phyloP scores from a whole-genome alignment of 805 yeast genomes.

The Starmerella bombicola region DNA sequence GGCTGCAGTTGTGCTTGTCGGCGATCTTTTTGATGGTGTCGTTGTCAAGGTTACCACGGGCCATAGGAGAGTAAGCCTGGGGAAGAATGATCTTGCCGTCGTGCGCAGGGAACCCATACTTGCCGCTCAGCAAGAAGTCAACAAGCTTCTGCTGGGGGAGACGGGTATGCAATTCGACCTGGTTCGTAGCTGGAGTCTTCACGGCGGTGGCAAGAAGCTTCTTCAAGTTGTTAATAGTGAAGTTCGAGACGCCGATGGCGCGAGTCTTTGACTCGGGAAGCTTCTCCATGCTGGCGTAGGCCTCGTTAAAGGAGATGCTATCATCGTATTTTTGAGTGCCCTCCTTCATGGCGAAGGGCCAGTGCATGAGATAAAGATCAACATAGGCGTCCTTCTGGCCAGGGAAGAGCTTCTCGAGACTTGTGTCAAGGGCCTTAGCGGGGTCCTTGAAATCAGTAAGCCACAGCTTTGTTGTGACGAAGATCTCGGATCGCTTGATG shows the following conservation, averaged over 20 bases:
- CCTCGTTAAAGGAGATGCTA: conserved; percentile 34
- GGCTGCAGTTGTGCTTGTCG: conserved; percentile 36
- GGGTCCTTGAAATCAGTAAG: conserved; percentile 31
- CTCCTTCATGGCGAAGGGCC: conserved; percentile 38
- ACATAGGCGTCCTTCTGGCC: conserved; percentile 42
- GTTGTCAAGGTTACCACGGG: conserved; percentile 49
- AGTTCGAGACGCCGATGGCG: conserved; percentile 70
- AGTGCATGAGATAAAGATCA: conserved; percentile 54
- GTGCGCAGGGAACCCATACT: conserved; percentile 21
- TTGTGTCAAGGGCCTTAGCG: conserved; percentile 37
- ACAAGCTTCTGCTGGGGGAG: conserved; percentile 52
- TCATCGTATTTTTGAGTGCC: conserved; percentile 16
- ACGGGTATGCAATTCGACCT: conserved; percentile 65
- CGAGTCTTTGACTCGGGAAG: conserved; percentile 40
- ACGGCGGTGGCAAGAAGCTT: conserved; percentile 33
- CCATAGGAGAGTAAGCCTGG: conserved; percentile 73
- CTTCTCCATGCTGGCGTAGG: conserved; percentile 54
- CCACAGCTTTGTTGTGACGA: conserved; percentile 56
- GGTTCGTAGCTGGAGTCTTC: conserved; percentile 56
- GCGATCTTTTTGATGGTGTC: conserved; percentile 47
- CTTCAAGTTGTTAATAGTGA: conserved; percentile 42
- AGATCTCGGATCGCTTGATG: conserved; percentile 39
- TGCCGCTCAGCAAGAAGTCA: conserved; percentile 35
- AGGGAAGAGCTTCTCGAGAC: conserved; percentile 36
- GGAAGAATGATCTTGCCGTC: conserved; percentile 39